phyloP scores from a whole-genome alignment of 2,329 filamentous ascomycete species.

The Aspergillus candidus region DNA sequence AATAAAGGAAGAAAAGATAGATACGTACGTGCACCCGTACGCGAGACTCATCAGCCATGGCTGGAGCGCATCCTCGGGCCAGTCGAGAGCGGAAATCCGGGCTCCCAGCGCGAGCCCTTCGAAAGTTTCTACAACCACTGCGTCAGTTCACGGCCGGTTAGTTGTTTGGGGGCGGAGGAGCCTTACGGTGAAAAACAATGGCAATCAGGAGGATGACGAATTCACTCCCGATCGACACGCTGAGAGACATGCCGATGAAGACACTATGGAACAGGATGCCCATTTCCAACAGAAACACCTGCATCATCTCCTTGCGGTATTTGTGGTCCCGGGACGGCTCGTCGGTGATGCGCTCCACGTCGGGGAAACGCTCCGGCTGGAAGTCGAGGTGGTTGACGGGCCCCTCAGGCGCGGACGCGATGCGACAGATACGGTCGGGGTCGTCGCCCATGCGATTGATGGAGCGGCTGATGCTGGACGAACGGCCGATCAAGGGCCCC shows the following conservation, averaged over 20 bases:
- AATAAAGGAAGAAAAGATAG: neutral
- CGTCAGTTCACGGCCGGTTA: neutral
- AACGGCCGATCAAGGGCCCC: conserved; percentile 23
- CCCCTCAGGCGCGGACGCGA: conserved; percentile 18
- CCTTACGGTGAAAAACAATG: conserved; percentile 33
- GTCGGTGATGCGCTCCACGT: conserved; percentile 15
- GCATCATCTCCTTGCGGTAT: conserved; percentile 60
- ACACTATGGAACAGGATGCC: conserved; percentile 75
- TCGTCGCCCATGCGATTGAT: conserved; percentile 24
- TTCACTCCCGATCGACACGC: conserved; percentile 28
- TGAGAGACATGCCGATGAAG: conserved; percentile 34
- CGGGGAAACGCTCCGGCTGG: conserved; percentile 12
- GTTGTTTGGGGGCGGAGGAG: neutral
- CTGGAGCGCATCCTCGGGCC: conserved; percentile 26
- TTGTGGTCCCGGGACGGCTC: conserved; percentile 30
- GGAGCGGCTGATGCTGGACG: conserved; percentile 24
- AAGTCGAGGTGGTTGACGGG: conserved; percentile 9
- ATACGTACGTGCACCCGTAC: conserved; percentile 52
- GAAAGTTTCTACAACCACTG: conserved; percentile 25
- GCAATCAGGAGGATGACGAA: conserved; percentile 32
- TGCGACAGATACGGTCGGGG: conserved; percentile 17
- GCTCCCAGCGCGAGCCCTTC: conserved; percentile 31
- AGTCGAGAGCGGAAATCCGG: conserved; percentile 27
- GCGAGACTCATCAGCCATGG: conserved; percentile 70
- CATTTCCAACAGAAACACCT: conserved; percentile 69